Base-by-base conservation (phyloP, 2,329 filamentous ascomycete species). In the Penicillium sp. region DNA sequence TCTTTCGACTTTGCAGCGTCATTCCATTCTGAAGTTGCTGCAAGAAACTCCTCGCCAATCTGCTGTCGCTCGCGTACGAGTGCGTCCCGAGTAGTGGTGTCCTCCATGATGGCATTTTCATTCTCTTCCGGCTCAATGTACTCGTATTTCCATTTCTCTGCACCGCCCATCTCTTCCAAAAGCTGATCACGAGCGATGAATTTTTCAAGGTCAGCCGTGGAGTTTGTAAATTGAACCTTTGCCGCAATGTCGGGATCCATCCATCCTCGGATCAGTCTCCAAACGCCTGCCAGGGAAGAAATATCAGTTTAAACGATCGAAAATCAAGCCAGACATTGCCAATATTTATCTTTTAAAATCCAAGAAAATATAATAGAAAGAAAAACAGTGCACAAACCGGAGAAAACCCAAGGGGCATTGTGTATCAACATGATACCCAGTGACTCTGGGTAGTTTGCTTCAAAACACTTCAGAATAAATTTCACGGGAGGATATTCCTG, bases 401-500 rank as follows among this genome's bases (percentile, higher is more conserved):
- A 90, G 75, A 97, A 97, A 29, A 97, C 79, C 93, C 93, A 96
- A 1, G 93, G 93, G 0, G 92, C 85, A 70, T 95, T 95, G 77
- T 96, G 93, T 29, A 97, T 89, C 42, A 96, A 80, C 8, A 96
- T 88, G 2, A 87, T 82, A 21, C 92, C 93, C 2, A 97, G 80
- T 46, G 85, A 92, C 72, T 97, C 93, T 0, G 93, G 93, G 65
- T 96, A 97, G 70, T 96, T 96, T 51, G 92, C 92, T 76, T 97
- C 93, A 67, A 97, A 96, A 70, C 90, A 95, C 73, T 94, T 94
- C 71, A 96, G 94, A 85, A 97, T 95, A 74, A 96, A 96, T 68
- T 95, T 96, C 48, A 99, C 89, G 0, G 94, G 93, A 0, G 89
- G 85, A 71, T 97, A 97, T 74, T 99, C 94, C 85, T 87, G 39